Percentiles rank a stretch among this genome's conserved stretches.
phyloP scores from a whole-genome alignment of 108 stramenopile genomes.

The Aureococcus anophagefferens region DNA sequence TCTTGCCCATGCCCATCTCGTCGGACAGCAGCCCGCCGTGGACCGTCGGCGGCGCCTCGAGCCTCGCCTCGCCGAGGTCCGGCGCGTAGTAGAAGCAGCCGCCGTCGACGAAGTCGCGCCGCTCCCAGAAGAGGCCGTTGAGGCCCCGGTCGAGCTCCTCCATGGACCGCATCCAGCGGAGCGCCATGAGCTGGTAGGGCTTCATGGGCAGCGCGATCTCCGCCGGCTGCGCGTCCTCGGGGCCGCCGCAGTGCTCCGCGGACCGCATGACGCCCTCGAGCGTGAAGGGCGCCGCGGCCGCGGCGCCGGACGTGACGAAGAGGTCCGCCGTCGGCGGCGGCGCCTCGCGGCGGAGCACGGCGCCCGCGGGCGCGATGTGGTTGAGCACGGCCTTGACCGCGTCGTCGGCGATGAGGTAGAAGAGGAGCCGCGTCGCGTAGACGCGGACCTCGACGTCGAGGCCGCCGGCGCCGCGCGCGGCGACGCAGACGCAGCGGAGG shows the following conservation, averaged over 20 bases:
- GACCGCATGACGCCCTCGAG: slow-evolving; percentile 41
- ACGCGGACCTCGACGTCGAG: neutral
- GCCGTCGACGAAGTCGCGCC: slow-evolving; percentile 45
- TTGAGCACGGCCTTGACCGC: neutral
- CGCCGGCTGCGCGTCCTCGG: neutral
- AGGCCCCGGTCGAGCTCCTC: slow-evolving; percentile 44
- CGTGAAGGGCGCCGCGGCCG: slow-evolving; percentile 34
- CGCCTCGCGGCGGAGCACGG: slow-evolving; percentile 1
- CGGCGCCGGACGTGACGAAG: slow-evolving; percentile 11
- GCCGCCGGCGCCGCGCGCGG: neutral
- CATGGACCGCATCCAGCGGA: slow-evolving; percentile 68
- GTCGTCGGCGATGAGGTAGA: slow-evolving; percentile 8
- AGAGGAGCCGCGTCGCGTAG: slow-evolving; percentile 7
- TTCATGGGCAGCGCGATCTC: slow-evolving; percentile 39
- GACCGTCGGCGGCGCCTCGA: slow-evolving; percentile 36
- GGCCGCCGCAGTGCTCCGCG: slow-evolving; percentile 50
- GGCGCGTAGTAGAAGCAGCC: slow-evolving; percentile 58
- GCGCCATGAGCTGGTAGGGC: slow-evolving; percentile 54
- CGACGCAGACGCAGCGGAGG: neutral
- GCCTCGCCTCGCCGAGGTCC: slow-evolving; percentile 56
- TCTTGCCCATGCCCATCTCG: slow-evolving; percentile 58
- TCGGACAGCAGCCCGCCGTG: slow-evolving; percentile 46
- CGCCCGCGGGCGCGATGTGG: neutral
- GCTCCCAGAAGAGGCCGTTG: slow-evolving; percentile 66
- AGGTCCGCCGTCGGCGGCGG: neutral